A percentile compares a stretch with the other conserved stretches of the same genome.
phyloP scores from a whole-genome alignment of 352 stramenopile species.

The Phytopythium litorale region DNA sequence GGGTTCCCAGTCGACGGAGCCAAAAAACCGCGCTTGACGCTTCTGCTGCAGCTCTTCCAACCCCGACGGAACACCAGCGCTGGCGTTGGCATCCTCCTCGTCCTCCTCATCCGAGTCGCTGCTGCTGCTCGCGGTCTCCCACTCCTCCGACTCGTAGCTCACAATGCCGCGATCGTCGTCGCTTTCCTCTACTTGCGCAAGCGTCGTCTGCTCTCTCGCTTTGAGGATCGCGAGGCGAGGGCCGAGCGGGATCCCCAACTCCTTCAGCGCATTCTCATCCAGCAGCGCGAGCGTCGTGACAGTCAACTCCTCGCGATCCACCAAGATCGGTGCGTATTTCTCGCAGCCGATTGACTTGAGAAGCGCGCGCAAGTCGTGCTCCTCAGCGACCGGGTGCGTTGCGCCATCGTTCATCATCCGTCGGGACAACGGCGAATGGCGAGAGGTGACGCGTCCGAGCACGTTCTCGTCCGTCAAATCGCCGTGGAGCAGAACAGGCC shows the following conservation, averaged over 20 bases:
- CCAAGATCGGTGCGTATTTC: slow-evolving; percentile 48
- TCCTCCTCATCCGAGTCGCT: slow-evolving; percentile 45
- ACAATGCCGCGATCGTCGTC: slow-evolving; percentile 17
- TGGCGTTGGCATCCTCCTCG: slow-evolving; percentile 16
- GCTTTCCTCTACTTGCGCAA: slow-evolving; percentile 21
- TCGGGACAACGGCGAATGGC: neutral
- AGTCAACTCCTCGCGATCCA: slow-evolving; percentile 62
- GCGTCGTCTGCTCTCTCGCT: slow-evolving; percentile 8
- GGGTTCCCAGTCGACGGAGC: slow-evolving; percentile 49
- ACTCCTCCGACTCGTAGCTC: slow-evolving; percentile 34
- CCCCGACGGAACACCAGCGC: slow-evolving; percentile 5
- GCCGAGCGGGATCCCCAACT: slow-evolving; percentile 54
- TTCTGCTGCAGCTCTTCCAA: slow-evolving; percentile 28
- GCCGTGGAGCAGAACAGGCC: slow-evolving; percentile 69
- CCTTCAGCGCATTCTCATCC: slow-evolving; percentile 47
- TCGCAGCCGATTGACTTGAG: slow-evolving; percentile 41
- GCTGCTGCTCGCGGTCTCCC: slow-evolving; percentile 54
- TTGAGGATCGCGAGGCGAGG: slow-evolving; percentile 56
- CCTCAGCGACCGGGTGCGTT: neutral
- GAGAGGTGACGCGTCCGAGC: slow-evolving; percentile 30
- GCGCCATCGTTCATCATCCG: slow-evolving; percentile 1
- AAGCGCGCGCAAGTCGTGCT: slow-evolving; percentile 22
- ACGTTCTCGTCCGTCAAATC: slow-evolving; percentile 88
- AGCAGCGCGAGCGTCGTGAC: slow-evolving; percentile 36
- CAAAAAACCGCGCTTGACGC: slow-evolving; percentile 45